Evolutionary conservation across 768 basidiomycete species (phyloP).

Genomic region (Agrocybe praecox): DNA sequence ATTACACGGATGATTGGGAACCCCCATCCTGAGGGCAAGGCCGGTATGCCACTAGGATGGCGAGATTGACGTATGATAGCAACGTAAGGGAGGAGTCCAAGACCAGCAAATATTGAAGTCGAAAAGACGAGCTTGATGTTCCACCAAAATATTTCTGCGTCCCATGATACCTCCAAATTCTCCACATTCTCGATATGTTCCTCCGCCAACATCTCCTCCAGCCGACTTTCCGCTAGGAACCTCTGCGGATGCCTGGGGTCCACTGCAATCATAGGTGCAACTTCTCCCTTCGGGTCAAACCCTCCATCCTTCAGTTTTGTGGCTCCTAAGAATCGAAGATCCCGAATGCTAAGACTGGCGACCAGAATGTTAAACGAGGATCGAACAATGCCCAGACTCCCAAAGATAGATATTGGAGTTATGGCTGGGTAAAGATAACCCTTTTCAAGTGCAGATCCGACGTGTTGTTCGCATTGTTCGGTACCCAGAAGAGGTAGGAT

Average conservation of each 20-base stretch:
- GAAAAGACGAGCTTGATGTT: conserved; percentile 7
- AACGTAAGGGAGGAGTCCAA: conserved; percentile 9
- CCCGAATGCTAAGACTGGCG: conserved; percentile 9
- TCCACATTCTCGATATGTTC: conserved; percentile 14
- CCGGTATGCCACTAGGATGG: not conserved
- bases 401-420: conserved; percentile 14
- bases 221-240: conserved; percentile 11
- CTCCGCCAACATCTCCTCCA: conserved; percentile 11
- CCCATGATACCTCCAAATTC: conserved; percentile 9
- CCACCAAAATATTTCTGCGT: conserved; percentile 4
- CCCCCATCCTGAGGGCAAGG: conserved; percentile 6
- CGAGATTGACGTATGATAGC: conserved; percentile 2
- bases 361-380: conserved; percentile 12
- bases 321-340: conserved; percentile 9
- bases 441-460: conserved; percentile 14
- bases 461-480: conserved; percentile 17
- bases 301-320: conserved; percentile 10
- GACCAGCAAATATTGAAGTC: not conserved
- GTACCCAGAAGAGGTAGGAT: conserved; percentile 15
- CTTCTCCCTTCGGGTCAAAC: conserved; percentile 5
- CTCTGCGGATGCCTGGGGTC: conserved; percentile 9
- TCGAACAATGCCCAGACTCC: conserved; percentile 13
- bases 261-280: conserved; percentile 9
- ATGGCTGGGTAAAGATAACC: conserved; percentile 11
- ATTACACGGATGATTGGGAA: conserved; percentile 12